phyloP scores from a whole-genome alignment of 768 basidiomycete genomes.

The Mycena haematopus region DNA sequence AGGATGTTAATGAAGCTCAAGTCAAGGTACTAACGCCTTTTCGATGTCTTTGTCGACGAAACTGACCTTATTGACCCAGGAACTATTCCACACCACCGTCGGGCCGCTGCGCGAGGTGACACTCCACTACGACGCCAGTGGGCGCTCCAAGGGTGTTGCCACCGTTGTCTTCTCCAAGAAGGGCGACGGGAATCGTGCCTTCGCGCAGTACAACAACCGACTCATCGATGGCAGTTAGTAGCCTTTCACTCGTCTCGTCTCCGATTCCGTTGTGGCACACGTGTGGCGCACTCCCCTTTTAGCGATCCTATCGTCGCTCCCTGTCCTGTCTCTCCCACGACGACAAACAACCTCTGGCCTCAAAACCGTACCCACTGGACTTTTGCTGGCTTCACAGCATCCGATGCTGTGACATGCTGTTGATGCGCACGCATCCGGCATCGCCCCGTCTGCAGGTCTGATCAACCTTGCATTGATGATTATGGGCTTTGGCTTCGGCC shows the following conservation, averaged over 20 bases:
- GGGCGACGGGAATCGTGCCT: conserved; percentile 92
- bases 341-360: conserved; percentile 5
- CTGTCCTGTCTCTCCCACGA: conserved; percentile 48
- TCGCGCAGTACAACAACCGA: conserved; percentile 94
- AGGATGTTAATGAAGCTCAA: conserved; percentile 91
- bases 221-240: conserved; percentile 99
- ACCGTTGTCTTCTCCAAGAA: conserved; percentile 84
- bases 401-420: conserved; percentile 22
- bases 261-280: conserved; percentile 44
- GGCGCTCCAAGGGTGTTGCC: conserved; percentile 91
- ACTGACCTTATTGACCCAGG: conserved; percentile 57
- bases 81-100: conserved; percentile 90
- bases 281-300: conserved; percentile 30
- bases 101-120: conserved; percentile 86
- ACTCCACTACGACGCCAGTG: conserved; percentile 83
- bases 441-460: conserved; percentile 44
- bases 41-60: neutral
- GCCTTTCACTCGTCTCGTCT: conserved; percentile 55
- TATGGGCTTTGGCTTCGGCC: conserved; percentile 10
- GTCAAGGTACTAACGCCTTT: conserved; percentile 71
- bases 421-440: conserved; percentile 20
- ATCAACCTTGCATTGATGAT: conserved; percentile 45
- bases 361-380: neutral
- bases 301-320: conserved; percentile 39
- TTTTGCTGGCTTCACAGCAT: neutral